These are phyloP conservation scores for Hura crepitans DNA, from an alignment of 441 rosid species.

Conservation along the genomic window DNA sequence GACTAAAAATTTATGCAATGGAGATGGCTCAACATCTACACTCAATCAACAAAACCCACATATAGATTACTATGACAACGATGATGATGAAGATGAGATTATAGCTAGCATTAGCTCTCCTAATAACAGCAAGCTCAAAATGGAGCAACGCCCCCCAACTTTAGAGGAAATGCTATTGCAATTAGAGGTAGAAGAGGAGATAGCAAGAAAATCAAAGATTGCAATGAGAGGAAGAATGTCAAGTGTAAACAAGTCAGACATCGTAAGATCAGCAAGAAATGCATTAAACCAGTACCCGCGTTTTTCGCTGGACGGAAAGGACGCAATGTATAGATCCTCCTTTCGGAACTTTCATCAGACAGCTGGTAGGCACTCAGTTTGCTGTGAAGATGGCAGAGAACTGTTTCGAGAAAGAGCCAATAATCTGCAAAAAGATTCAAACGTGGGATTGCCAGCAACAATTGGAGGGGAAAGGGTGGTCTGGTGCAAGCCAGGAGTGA, in stretches of 20 bases:
- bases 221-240: conserved; percentile 48
- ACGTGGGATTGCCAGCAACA: conserved; percentile 28
- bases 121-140: neutral
- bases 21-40: conserved; percentile 65
- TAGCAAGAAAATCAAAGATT: conserved; percentile 46
- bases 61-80: neutral
- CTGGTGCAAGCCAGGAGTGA: conserved; percentile 87
- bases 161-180: conserved; percentile 79
- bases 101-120: neutral
- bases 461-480: conserved; percentile 56
- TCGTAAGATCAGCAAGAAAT: conserved; percentile 65
- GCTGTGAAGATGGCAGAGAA: conserved; percentile 16
- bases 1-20: conserved; percentile 50
- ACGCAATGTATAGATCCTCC: conserved; percentile 80
- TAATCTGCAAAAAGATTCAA: neutral
- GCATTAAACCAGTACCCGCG: conserved; percentile 87
- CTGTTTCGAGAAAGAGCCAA: neutral
- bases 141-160: conserved; percentile 27
- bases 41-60: conserved; percentile 41
- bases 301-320: conserved; percentile 83
- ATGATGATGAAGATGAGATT: neutral
- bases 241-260: conserved; percentile 73
- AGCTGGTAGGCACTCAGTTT: conserved; percentile 32
- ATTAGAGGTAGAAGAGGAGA: conserved; percentile 73
- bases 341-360: conserved; percentile 37